phyloP scores from a whole-genome alignment of 805 yeast genomes.

The Hanseniaspora mollemarum region DNA sequence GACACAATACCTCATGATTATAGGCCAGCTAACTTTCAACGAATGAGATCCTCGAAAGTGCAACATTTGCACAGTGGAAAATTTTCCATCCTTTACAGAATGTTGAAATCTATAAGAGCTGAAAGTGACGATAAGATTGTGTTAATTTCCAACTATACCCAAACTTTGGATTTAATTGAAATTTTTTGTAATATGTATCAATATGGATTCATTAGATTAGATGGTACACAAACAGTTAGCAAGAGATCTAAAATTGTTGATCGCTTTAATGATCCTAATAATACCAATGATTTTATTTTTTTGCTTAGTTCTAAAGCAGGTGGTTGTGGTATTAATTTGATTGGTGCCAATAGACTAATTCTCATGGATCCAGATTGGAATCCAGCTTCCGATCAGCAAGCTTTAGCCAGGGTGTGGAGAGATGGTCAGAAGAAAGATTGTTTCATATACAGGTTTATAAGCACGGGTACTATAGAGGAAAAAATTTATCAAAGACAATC shows the following conservation, averaged over 20 bases:
- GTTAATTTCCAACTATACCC: slow-evolving; percentile 86
- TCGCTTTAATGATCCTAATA: slow-evolving; percentile 78
- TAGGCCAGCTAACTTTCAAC: slow-evolving; percentile 33
- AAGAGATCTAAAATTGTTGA: slow-evolving; percentile 91
- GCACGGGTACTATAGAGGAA: slow-evolving; percentile 93
- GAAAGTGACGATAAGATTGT: slow-evolving; percentile 94
- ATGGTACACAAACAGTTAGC: slow-evolving; percentile 85
- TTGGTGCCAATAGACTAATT: slow-evolving; percentile 87
- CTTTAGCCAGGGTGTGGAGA: slow-evolving; percentile 95
- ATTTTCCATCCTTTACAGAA: slow-evolving; percentile 71
- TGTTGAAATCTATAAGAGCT: slow-evolving; percentile 57
- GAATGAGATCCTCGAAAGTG: slow-evolving; percentile 37
- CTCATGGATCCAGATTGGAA: slow-evolving; percentile 94
- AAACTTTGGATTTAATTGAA: slow-evolving; percentile 83
- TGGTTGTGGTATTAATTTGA: slow-evolving; percentile 94
- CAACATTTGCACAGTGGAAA: slow-evolving; percentile 81
- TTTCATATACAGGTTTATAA: slow-evolving; percentile 82
- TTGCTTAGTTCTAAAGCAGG: slow-evolving; percentile 92
- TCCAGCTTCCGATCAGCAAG: slow-evolving; percentile 97
- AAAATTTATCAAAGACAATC: slow-evolving; percentile 92
- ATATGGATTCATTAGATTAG: slow-evolving; percentile 73
- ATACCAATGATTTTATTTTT: slow-evolving; percentile 69
- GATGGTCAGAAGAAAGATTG: slow-evolving; percentile 98
- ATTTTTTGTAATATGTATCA: slow-evolving; percentile 62
- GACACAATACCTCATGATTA: slow-evolving; percentile 67